phyloP scores from a whole-genome alignment of 331 rosid genomes.

The Telfairia occidentalis region DNA sequence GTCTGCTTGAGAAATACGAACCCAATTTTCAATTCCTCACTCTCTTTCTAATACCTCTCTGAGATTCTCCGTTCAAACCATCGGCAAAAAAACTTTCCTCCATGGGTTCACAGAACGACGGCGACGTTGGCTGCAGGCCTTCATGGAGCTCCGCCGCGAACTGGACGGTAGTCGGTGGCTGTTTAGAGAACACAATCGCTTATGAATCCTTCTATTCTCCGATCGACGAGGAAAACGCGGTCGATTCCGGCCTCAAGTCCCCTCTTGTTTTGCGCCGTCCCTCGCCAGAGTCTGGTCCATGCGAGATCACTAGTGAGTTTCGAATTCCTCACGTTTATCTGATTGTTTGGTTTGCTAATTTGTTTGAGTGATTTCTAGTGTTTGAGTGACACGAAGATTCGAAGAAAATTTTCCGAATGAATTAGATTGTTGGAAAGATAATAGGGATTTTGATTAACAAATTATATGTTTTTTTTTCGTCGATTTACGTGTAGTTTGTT shows the following conservation, averaged over 20 bases:
- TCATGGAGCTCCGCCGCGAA: constrained; percentile 31
- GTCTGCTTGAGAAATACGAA: constrained; percentile 2
- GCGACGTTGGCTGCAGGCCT: background rate
- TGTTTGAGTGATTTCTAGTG: background rate
- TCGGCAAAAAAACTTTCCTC: background rate
- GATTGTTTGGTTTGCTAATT: background rate
- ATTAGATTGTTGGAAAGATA: background rate
- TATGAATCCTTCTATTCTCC: constrained; percentile 44
- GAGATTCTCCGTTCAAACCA: background rate
- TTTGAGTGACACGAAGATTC: background rate
- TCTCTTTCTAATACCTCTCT: background rate
- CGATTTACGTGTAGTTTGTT: background rate
- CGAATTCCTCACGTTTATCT: background rate
- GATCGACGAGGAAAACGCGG: constrained; percentile 15
- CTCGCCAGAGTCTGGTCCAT: constrained; percentile 50
- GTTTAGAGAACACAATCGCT: constrained; percentile 29
- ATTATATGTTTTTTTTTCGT: background rate
- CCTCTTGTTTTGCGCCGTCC: constrained; percentile 45
- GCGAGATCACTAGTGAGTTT: constrained; percentile 64
- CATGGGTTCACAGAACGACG: constrained; percentile 24
- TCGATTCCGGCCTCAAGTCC: constrained; percentile 15
- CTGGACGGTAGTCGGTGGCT: constrained; percentile 45
- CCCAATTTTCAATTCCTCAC: background rate
- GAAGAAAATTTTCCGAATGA: background rate
- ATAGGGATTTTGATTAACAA: background rate